Base-by-base conservation (phyloP, 2,329 filamentous ascomycete species). In the Alternaria panax region DNA sequence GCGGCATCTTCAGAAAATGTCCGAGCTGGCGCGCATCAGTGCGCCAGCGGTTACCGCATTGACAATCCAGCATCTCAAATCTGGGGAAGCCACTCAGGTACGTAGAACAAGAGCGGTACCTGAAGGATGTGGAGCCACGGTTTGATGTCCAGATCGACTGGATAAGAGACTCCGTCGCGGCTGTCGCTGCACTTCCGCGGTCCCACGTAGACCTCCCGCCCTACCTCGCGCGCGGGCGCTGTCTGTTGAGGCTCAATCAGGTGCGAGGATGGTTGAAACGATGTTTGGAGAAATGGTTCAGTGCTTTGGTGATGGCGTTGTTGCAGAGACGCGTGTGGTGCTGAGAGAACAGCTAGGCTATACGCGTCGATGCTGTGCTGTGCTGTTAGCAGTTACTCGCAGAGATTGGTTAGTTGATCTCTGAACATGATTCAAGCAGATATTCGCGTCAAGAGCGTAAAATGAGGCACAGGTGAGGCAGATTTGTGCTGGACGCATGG, bases 171-270 rank as follows among this genome's bases (percentile, higher is more conserved):
- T 54, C 48, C 52, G 67, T 56, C 63, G 68, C 73, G 75, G 73
- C 59, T 64, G 62, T 69, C 51, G 54, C 57, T 67, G 52, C 57
- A 57, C 66, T 75, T 75, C 75, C 75, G 67, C 73, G 72, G 68
- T 63, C 70, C 74, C 71, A 72, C 66, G 59, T 60, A 59, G 64
- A 66, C 66, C 67, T 54, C 43, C 63, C 74, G 73, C 65, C 73
- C 67, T 72, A 57, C 60, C 72, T 76, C 66, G 75, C 75, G 75
- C 75, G 75, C 75, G 75, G 75, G 73, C 76, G 64, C 73, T 74
- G 76, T 71, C 62, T 66, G 70, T 69, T 76, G 75, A 75, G 72
- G 73, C 73, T 75, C 73, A 73, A 76, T 74, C 66, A 74, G 70
- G 73, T 51, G 63, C 59, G 59, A 50, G 45, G 42, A 60, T 58